These are phyloP conservation scores for Suillus hirtellus DNA, from an alignment of 768 basidiomycete species.

Conservation along the genomic window DNA sequence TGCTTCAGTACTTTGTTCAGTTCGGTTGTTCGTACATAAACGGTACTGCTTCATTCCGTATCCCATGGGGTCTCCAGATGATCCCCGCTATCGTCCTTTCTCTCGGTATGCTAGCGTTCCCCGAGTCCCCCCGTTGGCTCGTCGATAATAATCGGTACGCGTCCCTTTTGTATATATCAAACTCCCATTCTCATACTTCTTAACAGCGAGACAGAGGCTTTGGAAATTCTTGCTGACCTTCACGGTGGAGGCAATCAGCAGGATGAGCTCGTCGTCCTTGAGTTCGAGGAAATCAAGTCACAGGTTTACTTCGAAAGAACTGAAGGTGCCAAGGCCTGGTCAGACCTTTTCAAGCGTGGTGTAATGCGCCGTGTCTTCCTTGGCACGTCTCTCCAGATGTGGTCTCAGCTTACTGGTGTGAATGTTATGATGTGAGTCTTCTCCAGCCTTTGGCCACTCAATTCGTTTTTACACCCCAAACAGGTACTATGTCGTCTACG, in stretches of 20 bases:
- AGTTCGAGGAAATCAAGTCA: slow-evolving; percentile 64
- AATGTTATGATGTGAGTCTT: slow-evolving; percentile 73
- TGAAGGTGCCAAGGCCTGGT: slow-evolving; percentile 70
- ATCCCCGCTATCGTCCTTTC: slow-evolving; percentile 74
- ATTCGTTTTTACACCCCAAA: slow-evolving; percentile 1
- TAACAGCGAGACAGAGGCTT: slow-evolving; percentile 51
- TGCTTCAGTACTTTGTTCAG: slow-evolving; percentile 74
- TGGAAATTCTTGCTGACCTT: slow-evolving; percentile 72
- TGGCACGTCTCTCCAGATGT: slow-evolving; percentile 74
- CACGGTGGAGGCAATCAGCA: slow-evolving; percentile 60
- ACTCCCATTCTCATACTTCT: neutral
- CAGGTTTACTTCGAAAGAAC: slow-evolving; percentile 61
- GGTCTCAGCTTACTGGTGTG: slow-evolving; percentile 77
- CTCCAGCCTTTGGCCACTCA: neutral
- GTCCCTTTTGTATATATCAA: neutral
- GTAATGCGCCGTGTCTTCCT: slow-evolving; percentile 71
- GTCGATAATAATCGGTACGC: slow-evolving; percentile 57
- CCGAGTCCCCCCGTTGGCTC: slow-evolving; percentile 72
- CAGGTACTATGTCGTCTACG: slow-evolving; percentile 50
- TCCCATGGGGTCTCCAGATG: slow-evolving; percentile 79
- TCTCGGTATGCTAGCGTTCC: slow-evolving; percentile 66
- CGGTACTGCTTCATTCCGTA: slow-evolving; percentile 71
- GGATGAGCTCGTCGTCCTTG: slow-evolving; percentile 66
- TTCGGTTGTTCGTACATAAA: slow-evolving; percentile 71
- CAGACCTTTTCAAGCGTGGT: slow-evolving; percentile 64